phyloP scores from a whole-genome alignment of 2,329 filamentous ascomycete species.

The Colletotrichum paranaense region DNA sequence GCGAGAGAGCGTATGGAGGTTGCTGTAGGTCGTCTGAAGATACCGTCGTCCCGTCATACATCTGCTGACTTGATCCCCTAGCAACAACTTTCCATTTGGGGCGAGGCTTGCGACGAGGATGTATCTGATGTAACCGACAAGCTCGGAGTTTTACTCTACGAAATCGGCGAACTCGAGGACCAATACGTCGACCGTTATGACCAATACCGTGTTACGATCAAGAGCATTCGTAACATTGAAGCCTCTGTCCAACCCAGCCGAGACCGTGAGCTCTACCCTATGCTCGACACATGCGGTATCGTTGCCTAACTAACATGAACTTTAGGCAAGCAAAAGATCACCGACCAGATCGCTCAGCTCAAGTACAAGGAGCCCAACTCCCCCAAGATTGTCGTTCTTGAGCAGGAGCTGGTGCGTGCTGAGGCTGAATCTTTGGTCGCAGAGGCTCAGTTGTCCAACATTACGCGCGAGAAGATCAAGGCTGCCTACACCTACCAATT shows the following conservation, averaged over 20 bases:
- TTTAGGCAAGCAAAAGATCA: constrained; percentile 97
- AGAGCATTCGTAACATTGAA: constrained; percentile 99
- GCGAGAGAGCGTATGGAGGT: constrained; percentile 98
- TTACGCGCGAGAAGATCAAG: constrained; percentile 99
- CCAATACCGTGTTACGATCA: constrained; percentile 98
- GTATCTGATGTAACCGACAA: constrained; percentile 99
- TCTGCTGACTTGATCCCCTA: constrained; percentile 49
- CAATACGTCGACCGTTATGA: constrained; percentile 99
- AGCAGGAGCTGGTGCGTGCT: constrained; percentile 97
- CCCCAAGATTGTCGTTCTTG: constrained; percentile 95
- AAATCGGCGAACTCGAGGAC: constrained; percentile 97
- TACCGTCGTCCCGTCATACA: not conserved
- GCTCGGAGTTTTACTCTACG: constrained; percentile 96
- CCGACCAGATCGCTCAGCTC: constrained; percentile 96
- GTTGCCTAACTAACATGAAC: constrained; percentile 16
- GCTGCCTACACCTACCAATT: constrained; percentile 98
- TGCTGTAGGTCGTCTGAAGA: constrained; percentile 73
- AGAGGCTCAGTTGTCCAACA: constrained; percentile 98
- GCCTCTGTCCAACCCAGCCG: constrained; percentile 97
- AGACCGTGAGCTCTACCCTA: constrained; percentile 76
- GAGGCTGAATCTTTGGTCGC: constrained; percentile 99
- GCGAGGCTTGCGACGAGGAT: constrained; percentile 94
- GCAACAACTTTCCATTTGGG: constrained; percentile 99
- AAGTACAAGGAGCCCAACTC: constrained; percentile 99
- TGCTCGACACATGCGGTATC: not conserved